A percentile compares a stretch with the other conserved stretches of the same genome.
phyloP scores from a whole-genome alignment of 495 filamentous ascomycete genomes.

The Trichoderma erinaceum region DNA sequence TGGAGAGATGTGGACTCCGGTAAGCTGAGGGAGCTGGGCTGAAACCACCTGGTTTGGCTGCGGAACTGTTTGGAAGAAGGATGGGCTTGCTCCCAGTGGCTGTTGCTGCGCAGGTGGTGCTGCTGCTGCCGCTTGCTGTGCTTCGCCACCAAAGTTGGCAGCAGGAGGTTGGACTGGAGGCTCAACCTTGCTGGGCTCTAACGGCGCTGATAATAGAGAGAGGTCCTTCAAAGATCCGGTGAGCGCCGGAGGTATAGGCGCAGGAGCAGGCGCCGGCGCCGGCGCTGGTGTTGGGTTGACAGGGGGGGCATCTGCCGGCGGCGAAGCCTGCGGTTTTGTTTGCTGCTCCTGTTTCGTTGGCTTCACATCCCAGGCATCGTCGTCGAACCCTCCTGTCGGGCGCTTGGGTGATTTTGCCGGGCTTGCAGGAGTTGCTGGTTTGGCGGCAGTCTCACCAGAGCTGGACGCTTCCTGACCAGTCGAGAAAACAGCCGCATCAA shows the following conservation, averaged over 20 bases:
- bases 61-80: constrained; percentile 42
- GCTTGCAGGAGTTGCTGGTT: constrained; percentile 42
- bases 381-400: constrained; percentile 72
- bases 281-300: constrained; percentile 34
- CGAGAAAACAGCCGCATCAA: constrained; percentile 81
- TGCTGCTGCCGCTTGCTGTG: constrained; percentile 36
- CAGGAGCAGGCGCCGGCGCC: constrained; percentile 30
- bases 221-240: constrained; percentile 74
- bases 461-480: constrained; percentile 40
- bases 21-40: constrained; percentile 27
- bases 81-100: constrained; percentile 35
- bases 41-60: constrained; percentile 21
- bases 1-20: constrained; percentile 34
- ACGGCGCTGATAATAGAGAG: constrained; percentile 64
- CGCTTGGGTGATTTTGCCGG: constrained; percentile 40
- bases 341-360: constrained; percentile 59
- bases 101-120: constrained; percentile 33
- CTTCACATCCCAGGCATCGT: constrained; percentile 96
- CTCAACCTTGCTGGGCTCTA: constrained; percentile 58
- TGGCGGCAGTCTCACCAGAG: constrained; percentile 33
- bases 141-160: constrained; percentile 31
- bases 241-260: constrained; percentile 44
- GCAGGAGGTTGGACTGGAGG: constrained; percentile 42
- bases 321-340: not conserved
- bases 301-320: constrained; percentile 31